These are phyloP conservation scores for Lolium rigidum DNA, from an alignment of 176 grass and related monocot species.

Conservation along the genomic window DNA sequence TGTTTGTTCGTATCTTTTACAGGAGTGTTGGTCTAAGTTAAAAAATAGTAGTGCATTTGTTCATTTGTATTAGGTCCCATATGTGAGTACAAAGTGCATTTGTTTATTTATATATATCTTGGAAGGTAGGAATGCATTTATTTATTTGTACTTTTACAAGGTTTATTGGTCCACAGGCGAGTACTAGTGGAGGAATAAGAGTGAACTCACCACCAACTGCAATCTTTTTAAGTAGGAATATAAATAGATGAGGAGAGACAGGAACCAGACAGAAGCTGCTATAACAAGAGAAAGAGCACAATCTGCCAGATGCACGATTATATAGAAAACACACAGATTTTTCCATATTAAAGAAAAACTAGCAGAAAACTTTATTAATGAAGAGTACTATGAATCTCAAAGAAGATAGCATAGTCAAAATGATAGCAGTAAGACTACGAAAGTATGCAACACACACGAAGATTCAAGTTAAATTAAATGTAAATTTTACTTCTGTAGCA, in stretches of 20 bases:
- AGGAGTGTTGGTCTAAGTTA: neutral
- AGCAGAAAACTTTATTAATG: neutral
- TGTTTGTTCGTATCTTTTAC: neutral
- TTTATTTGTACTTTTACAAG: neutral
- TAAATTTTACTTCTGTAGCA: slow-evolving; percentile 12
- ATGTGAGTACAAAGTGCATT: neutral
- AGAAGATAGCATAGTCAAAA: neutral
- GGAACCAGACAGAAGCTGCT: neutral
- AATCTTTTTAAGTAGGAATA: neutral
- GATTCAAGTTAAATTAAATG: neutral
- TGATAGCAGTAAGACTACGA: neutral
- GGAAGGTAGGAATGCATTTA: neutral
- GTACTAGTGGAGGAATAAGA: neutral
- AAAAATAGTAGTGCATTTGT: neutral
- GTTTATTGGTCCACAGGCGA: neutral
- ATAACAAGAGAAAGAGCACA: neutral
- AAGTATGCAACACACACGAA: slow-evolving; percentile 12
- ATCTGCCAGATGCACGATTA: neutral
- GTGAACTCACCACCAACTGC: neutral
- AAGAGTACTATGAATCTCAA: slow-evolving; percentile 26
- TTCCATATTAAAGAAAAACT: neutral
- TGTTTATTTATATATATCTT: neutral
- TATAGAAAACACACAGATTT: slow-evolving; percentile 1
- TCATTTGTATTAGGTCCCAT: neutral
- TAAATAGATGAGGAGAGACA: neutral